Conservation (phyloP, 2,329 filamentous ascomycete species). For the Trichoderma atroviride region DNA sequence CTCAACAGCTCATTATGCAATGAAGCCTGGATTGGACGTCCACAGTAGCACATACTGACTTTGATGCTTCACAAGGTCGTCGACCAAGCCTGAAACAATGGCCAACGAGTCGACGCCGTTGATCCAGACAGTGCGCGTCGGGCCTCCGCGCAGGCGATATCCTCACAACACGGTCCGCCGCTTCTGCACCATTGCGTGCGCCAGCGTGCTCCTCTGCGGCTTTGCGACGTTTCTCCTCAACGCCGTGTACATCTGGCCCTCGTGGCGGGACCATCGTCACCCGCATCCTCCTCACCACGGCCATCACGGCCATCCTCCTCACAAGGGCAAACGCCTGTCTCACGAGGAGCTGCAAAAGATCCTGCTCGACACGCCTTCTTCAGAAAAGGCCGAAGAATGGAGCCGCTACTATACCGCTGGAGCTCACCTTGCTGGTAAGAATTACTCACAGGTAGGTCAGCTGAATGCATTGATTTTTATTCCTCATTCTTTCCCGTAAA, state of each 20-base stretch:
- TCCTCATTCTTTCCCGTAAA: neutral
- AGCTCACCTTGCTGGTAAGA: conserved; percentile 75
- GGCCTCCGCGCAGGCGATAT: conserved; percentile 57
- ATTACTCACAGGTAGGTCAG: conserved; percentile 64
- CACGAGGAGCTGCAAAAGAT: conserved; percentile 59
- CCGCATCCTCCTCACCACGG: conserved; percentile 31
- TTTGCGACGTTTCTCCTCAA: conserved; percentile 54
- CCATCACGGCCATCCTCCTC: conserved; percentile 33
- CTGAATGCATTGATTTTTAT: neutral
- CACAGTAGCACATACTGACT: neutral
- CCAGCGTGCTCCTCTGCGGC: conserved; percentile 56
- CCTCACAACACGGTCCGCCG: conserved; percentile 63
- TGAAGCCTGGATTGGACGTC: neutral
- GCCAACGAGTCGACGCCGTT: conserved; percentile 65
- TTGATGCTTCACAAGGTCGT: conserved; percentile 25
- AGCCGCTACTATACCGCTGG: conserved; percentile 77
- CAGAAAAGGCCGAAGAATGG: conserved; percentile 67
- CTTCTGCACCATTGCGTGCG: conserved; percentile 65
- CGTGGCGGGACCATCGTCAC: conserved; percentile 34
- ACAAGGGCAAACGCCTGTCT: conserved; percentile 35
- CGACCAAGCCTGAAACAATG: conserved; percentile 38
- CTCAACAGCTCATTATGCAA: neutral
- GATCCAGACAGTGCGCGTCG: conserved; percentile 63
- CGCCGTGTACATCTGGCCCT: conserved; percentile 47
- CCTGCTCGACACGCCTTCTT: conserved; percentile 60